Conservation (phyloP, 225 moss, liverwort and hornwort species). For the Polytrichum formosum region DNA sequence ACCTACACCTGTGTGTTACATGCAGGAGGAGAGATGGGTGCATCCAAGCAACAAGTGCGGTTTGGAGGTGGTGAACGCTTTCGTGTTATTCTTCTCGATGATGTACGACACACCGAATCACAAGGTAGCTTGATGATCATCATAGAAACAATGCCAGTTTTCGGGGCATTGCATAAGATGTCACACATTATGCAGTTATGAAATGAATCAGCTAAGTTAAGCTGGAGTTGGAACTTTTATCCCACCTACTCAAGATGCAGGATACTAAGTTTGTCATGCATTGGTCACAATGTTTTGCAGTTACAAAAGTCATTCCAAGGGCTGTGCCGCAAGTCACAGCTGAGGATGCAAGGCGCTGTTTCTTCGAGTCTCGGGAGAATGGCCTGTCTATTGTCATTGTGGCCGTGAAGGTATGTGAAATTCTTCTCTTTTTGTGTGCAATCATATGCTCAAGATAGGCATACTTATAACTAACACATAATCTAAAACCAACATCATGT, state of each 20-base stretch:
- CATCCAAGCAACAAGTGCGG: conserved; percentile 32
- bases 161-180: not conserved
- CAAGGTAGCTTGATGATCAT: conserved; percentile 25
- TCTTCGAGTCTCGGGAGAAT: conserved; percentile 47
- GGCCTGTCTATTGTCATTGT: conserved; percentile 63
- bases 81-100: conserved; percentile 68
- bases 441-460: not conserved
- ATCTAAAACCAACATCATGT: too few species aligned
- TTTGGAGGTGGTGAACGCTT: conserved; percentile 55
- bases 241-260: not conserved
- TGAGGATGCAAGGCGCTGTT: conserved; percentile 57
- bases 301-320: conserved; percentile 58
- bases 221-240: not conserved
- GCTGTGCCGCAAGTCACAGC: conserved; percentile 54
- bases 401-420: conserved; percentile 49
- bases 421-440: not conserved
- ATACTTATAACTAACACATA: too few species aligned
- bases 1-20: not conserved
- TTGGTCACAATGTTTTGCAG: conserved; percentile 24
- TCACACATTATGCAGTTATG: not conserved
- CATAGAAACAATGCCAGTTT: not conserved
- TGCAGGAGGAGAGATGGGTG: conserved; percentile 71
- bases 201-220: too few species aligned
- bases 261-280: not conserved
- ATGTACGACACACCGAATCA: conserved; percentile 63